phyloP scores from a whole-genome alignment of 495 filamentous ascomycete genomes.

The Penicillium arizonense region DNA sequence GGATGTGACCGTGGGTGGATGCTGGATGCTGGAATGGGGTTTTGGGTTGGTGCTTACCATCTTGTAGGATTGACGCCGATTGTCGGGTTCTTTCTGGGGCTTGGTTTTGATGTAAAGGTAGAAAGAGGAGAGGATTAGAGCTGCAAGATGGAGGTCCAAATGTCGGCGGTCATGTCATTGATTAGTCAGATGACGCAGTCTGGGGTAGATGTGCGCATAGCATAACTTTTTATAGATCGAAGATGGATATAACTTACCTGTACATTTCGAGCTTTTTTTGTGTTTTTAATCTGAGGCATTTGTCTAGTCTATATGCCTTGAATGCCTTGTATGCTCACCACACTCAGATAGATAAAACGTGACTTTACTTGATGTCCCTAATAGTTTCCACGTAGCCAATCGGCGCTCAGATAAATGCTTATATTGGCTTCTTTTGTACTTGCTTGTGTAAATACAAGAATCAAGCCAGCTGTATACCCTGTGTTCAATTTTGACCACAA shows the following conservation, averaged over 20 bases:
- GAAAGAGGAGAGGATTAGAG: not conserved
- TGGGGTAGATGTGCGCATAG: conserved; percentile 6
- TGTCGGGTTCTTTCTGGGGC: not conserved
- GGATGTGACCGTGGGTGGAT: not conserved
- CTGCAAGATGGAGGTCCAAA: not conserved
- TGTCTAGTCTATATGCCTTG: too few relatives aligned
- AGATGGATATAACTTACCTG: not conserved
- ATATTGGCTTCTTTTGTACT: too few relatives aligned
- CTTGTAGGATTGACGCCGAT: not conserved
- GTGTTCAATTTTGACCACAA: not conserved
- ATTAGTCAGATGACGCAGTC: conserved; percentile 9
- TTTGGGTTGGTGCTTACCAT: not conserved
- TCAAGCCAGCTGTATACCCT: not conserved
- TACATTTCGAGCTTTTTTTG: not conserved
- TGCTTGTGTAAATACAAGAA: too few relatives aligned
- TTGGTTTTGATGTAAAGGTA: not conserved
- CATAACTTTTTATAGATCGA: not conserved
- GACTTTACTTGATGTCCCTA: too few relatives aligned
- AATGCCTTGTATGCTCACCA: too few relatives aligned
- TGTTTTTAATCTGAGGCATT: too few relatives aligned
- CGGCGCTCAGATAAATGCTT: too few relatives aligned
- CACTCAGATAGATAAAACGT: too few relatives aligned
- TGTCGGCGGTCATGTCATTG: conserved; percentile 1
- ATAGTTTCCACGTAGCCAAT: too few relatives aligned
- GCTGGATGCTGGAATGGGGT: not conserved